Percentiles rank a stretch among this genome's conserved stretches.
phyloP scores from a whole-genome alignment of 2,329 filamentous ascomycete species.

The Aaosphaeria arxii region DNA sequence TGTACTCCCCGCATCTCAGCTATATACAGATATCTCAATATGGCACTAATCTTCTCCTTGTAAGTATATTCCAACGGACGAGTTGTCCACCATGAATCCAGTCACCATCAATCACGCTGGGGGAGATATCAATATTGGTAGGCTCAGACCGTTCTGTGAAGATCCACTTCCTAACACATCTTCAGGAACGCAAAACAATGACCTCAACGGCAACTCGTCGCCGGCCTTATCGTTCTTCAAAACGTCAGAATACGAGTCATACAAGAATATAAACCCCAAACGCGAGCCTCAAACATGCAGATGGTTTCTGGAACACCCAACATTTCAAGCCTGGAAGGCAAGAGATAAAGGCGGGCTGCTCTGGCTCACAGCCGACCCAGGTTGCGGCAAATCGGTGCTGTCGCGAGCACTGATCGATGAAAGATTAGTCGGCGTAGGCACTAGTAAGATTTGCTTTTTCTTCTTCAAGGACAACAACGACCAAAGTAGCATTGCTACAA shows the following conservation, averaged over 20 bases:
- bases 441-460: constrained; percentile 25
- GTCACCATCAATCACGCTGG: too few species aligned
- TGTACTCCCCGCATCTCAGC: too few species aligned
- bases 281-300: not conserved
- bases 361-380: constrained; percentile 41
- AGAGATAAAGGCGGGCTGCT: constrained; percentile 20
- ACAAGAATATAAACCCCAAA: constrained; percentile 1
- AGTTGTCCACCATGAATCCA: too few species aligned
- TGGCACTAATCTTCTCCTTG: too few species aligned
- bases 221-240: not conserved
- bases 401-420: constrained; percentile 33
- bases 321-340: constrained; percentile 1
- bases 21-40: too few species aligned
- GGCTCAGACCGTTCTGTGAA: too few species aligned
- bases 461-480: constrained; percentile 40
- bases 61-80: too few species aligned
- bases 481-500: constrained; percentile 25
- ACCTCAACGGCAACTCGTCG: not conserved
- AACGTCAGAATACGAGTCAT: constrained; percentile 1
- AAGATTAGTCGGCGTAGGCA: constrained; percentile 11
- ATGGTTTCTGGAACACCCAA: constrained; percentile 3
- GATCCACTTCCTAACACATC: too few species aligned
- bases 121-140: too few species aligned
- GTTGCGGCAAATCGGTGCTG: constrained; percentile 43
- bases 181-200: too few species aligned